A percentile compares a stretch with the other conserved stretches of the same genome.
These are phyloP conservation scores for Cryptococcus hybrid DNA, from an alignment of 1,284 basidiomycete species.

Conservation along the genomic window DNA sequence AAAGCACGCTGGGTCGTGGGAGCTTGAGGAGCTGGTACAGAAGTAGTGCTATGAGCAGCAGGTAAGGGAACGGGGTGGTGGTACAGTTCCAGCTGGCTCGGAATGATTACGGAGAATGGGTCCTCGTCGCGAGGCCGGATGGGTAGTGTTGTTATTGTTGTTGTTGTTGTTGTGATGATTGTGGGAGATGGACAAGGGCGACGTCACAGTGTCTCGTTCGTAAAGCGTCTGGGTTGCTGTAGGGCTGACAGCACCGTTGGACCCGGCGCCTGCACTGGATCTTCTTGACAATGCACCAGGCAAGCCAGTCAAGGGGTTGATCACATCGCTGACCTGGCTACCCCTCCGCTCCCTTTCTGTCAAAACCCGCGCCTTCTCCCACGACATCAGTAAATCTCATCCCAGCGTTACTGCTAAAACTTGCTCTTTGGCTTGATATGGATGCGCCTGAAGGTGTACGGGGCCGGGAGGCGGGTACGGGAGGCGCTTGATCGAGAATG, in stretches of 20 bases:
- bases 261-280: constrained; percentile 12
- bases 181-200: background rate
- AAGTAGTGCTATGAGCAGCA: background rate
- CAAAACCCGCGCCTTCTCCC: background rate
- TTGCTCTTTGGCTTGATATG: constrained; percentile 22
- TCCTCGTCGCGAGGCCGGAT: background rate
- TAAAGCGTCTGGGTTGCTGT: background rate
- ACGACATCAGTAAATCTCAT: background rate
- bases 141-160: too few species aligned
- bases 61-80: background rate
- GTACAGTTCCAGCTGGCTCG: background rate
- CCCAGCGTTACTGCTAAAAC: constrained; percentile 6
- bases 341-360: constrained; percentile 11
- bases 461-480: constrained; percentile 40
- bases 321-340: constrained; percentile 35
- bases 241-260: constrained; percentile 1
- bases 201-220: constrained; percentile 2
- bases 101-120: background rate
- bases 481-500: constrained; percentile 53
- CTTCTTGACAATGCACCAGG: constrained; percentile 28
- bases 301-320: constrained; percentile 45
- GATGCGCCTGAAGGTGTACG: constrained; percentile 34
- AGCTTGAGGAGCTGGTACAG: constrained; percentile 1
- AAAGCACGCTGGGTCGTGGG: constrained; percentile 5
- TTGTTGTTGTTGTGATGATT: too few species aligned